These are phyloP conservation scores for Scytalidium lignicola DNA, from an alignment of 2,329 filamentous ascomycete genomes.

Conservation along the genomic window DNA sequence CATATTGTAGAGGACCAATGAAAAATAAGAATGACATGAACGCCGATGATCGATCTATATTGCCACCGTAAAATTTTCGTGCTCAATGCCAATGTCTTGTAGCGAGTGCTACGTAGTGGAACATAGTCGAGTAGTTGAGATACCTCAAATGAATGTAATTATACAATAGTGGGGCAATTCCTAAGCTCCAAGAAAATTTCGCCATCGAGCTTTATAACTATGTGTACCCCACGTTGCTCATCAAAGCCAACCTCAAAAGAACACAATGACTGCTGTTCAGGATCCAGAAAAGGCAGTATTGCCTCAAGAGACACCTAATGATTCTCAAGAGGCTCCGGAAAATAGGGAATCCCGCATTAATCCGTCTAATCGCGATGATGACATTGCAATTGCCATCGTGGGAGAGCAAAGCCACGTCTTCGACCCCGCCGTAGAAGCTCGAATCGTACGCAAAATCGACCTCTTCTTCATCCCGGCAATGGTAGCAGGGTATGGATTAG, in stretches of 20 bases:
- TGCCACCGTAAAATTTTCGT: too few relatives aligned
- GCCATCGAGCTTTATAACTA: too few relatives aligned
- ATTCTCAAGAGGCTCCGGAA: neutral
- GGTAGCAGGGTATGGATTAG: constrained; percentile 59
- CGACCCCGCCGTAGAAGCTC: constrained; percentile 48
- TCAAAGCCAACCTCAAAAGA: neutral
- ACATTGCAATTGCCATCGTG: constrained; percentile 24
- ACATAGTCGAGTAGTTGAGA: too few relatives aligned
- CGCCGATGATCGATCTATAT: too few relatives aligned
- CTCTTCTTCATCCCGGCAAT: constrained; percentile 63
- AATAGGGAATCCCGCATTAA: neutral
- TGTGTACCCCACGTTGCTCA: too few relatives aligned
- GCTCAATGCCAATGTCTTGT: too few relatives aligned
- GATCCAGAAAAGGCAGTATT: neutral
- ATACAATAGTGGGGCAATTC: too few relatives aligned
- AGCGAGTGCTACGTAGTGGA: too few relatives aligned
- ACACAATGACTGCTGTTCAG: neutral
- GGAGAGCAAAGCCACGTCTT: constrained; percentile 19
- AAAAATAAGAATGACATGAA: too few relatives aligned
- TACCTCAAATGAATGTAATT: too few relatives aligned
- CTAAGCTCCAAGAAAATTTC: too few relatives aligned
- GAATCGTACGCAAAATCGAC: constrained; percentile 63
- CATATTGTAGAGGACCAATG: too few relatives aligned
- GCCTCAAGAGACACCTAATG: neutral
- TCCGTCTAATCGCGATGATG: constrained; percentile 9